Evolutionary conservation across 768 basidiomycete species (phyloP).

Genomic region (Myochromella boudieri): DNA sequence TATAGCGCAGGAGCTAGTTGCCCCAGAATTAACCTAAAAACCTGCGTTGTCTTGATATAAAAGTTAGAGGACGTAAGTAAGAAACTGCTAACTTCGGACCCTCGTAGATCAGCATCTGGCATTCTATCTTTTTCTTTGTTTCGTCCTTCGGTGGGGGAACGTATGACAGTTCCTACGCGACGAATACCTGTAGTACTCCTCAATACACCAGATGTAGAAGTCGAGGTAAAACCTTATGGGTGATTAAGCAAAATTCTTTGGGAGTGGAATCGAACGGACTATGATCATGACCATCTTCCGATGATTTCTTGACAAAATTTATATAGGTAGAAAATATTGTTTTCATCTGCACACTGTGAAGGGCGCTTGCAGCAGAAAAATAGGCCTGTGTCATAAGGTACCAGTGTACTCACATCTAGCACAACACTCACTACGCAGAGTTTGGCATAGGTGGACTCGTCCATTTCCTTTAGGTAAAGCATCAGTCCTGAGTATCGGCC

Average conservation of each 20-base stretch:
- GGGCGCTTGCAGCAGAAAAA: slow-evolving; percentile 80
- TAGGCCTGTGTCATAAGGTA: slow-evolving; percentile 61
- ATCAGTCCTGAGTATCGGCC: slow-evolving; percentile 88
- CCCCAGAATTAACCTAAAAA: slow-evolving; percentile 70
- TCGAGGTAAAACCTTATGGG: slow-evolving; percentile 44
- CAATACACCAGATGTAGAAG: slow-evolving; percentile 39
- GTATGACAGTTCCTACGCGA: slow-evolving; percentile 84
- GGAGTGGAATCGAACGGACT: slow-evolving; percentile 39
- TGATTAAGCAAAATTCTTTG: not conserved
- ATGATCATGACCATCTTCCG: slow-evolving; percentile 75
- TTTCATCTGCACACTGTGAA: slow-evolving; percentile 82
- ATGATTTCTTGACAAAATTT: slow-evolving; percentile 58
- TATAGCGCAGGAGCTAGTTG: slow-evolving; percentile 77
- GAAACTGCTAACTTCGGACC: slow-evolving; percentile 59
- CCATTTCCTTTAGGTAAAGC: slow-evolving; percentile 96
- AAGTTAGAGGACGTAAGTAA: not conserved
- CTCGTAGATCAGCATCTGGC: slow-evolving; percentile 59
- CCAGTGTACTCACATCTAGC: not conserved
- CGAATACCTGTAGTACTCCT: slow-evolving; percentile 63
- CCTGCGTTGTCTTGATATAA: slow-evolving; percentile 46
- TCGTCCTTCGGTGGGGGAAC: slow-evolving; percentile 66
- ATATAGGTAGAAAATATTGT: slow-evolving; percentile 61
- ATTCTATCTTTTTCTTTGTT: slow-evolving; percentile 59
- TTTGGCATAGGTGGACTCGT: slow-evolving; percentile 83
- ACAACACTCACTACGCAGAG: slow-evolving; percentile 75